phyloP scores from a whole-genome alignment of 2,329 filamentous ascomycete species.

The Capronia epimyces region DNA sequence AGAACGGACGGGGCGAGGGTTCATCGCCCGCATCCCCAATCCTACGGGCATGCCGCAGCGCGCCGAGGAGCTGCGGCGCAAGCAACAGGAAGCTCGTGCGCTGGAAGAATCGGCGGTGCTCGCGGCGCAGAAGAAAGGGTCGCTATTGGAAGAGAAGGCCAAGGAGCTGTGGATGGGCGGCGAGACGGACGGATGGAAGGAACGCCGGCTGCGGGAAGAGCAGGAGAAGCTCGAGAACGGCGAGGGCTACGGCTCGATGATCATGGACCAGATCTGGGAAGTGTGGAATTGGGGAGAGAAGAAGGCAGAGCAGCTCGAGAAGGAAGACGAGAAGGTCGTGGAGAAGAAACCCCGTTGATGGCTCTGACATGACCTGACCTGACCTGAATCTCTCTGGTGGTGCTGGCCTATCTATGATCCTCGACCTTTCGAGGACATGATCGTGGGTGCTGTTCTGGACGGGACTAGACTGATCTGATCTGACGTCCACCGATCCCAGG shows the following conservation, averaged over 20 bases:
- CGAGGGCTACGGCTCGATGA: constrained; percentile 44
- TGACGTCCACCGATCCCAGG: too few species aligned
- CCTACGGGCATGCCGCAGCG: constrained; percentile 7
- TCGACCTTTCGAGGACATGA: too few species aligned
- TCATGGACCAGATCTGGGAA: constrained; percentile 41
- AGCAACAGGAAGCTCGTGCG: constrained; percentile 7
- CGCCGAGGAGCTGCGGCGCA: constrained; percentile 14
- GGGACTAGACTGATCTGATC: too few species aligned
- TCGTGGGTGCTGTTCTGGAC: too few species aligned
- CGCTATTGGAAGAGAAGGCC: constrained; percentile 17
- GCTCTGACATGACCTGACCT: too few species aligned
- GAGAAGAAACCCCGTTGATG: constrained; percentile 16
- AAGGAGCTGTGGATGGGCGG: constrained; percentile 33
- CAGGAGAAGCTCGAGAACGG: constrained; percentile 35
- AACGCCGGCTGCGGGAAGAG: constrained; percentile 38
- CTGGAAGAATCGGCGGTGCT: constrained; percentile 9
- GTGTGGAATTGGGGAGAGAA: constrained; percentile 34
- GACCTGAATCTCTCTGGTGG: too few species aligned
- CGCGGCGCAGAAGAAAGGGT: constrained; percentile 2
- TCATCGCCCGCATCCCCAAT: constrained; percentile 33
- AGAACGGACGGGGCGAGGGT: constrained; percentile 37
- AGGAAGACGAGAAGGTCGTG: constrained; percentile 25
- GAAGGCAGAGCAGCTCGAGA: constrained; percentile 21
- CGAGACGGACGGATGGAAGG: constrained; percentile 38
- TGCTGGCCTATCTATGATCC: too few species aligned